Evolutionary conservation across 176 grass and related monocot genomes (phyloP).

Genomic region (Carex myosuroides): DNA sequence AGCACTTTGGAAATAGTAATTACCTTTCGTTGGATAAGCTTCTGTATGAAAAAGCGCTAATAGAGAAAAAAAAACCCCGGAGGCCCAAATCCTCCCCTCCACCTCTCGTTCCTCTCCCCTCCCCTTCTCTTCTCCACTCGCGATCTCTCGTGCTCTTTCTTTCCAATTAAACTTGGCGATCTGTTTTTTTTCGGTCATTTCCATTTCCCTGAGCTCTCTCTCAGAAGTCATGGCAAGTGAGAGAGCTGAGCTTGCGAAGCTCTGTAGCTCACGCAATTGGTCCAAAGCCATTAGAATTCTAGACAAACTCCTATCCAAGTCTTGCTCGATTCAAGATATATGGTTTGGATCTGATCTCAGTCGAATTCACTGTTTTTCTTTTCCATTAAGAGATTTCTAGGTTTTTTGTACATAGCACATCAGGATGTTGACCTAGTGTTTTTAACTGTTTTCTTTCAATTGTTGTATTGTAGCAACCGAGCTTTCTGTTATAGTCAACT

Average conservation of each 20-base stretch:
- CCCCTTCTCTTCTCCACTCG: background rate
- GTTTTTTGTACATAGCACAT: background rate
- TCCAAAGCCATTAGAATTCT: conserved; percentile 95
- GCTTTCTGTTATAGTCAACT: conserved; percentile 94
- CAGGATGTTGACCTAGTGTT: background rate
- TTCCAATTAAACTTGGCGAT: background rate
- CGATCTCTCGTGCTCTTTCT: background rate
- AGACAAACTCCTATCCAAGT: conserved; percentile 51
- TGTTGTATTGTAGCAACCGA: conserved; percentile 59
- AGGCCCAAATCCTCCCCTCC: conserved; percentile 44
- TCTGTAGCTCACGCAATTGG: conserved; percentile 79
- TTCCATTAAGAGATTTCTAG: conserved; percentile 22
- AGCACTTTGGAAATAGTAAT: background rate
- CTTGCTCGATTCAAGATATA: conserved; percentile 87
- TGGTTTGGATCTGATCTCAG: conserved; percentile 39
- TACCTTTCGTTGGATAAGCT: background rate
- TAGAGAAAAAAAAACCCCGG: background rate
- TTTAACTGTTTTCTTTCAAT: background rate
- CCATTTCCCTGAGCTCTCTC: background rate
- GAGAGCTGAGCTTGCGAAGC: conserved; percentile 69
- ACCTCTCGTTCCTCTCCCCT: conserved; percentile 11
- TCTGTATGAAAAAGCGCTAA: background rate
- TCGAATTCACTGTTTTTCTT: background rate
- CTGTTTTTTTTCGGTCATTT: conserved; percentile 18
- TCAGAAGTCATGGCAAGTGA: conserved; percentile 37